phyloP scores from a whole-genome alignment of 2,329 filamentous ascomycete species.

The Xylariaceae sp. region DNA sequence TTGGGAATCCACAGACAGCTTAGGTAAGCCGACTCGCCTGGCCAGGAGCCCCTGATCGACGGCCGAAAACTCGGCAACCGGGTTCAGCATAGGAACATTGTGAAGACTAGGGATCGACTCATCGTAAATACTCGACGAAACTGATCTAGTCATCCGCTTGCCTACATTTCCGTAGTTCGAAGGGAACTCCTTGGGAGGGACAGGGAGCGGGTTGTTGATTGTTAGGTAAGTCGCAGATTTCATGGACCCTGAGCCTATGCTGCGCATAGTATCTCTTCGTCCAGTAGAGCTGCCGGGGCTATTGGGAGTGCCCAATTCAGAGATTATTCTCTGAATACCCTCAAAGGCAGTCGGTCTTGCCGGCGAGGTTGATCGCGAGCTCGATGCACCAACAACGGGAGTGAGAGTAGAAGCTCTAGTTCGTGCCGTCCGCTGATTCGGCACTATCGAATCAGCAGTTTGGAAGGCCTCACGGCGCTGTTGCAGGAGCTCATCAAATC shows the following conservation, averaged over 20 bases:
- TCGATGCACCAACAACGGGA: conserved; percentile 37
- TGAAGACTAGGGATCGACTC: conserved; percentile 24
- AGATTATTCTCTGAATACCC: conserved; percentile 57
- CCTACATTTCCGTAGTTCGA: conserved; percentile 35
- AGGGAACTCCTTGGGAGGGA: conserved; percentile 41
- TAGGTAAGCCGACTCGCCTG: conserved; percentile 47
- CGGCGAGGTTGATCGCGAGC: conserved; percentile 47
- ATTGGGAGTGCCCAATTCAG: conserved; percentile 52
- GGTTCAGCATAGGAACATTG: conserved; percentile 41
- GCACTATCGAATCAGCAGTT: conserved; percentile 48
- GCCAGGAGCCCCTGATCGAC: conserved; percentile 59
- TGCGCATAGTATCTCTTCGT: conserved; percentile 41
- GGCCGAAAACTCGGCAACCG: conserved; percentile 57
- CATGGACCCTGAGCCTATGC: conserved; percentile 27
- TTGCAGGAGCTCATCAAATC: conserved; percentile 67
- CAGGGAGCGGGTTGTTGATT: conserved; percentile 34
- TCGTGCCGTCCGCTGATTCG: conserved; percentile 32
- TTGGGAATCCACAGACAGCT: conserved; percentile 40
- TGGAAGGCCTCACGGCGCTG: conserved; percentile 60
- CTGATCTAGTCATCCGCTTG: conserved; percentile 34
- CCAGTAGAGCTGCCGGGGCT: conserved; percentile 47
- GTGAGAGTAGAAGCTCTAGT: conserved; percentile 26
- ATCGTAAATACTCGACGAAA: conserved; percentile 38
- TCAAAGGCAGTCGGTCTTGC: conserved; percentile 52
- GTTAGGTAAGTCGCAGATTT: conserved; percentile 28